Evolutionary conservation across 495 filamentous ascomycete genomes (phyloP), one percentile per base, ranked within the genome.

Genomic region (Lasiosphaeria miniovina): DNA sequence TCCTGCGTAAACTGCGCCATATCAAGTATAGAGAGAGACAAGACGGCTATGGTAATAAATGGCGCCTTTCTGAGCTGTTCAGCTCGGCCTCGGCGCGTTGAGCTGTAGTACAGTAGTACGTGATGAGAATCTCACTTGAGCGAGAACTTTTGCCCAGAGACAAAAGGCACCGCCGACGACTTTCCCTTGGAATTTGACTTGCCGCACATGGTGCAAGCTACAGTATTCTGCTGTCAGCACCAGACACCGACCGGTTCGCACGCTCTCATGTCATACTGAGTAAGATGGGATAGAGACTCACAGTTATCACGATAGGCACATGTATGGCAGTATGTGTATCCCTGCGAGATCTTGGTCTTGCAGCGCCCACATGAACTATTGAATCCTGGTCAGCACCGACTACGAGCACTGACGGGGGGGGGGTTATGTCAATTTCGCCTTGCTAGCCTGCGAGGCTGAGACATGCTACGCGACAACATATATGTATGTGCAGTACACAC

Each of bases 241-340:
- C 50, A 6, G n/a, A 34, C 12, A n/a, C 4, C 35, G 50, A 10
- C 32, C 6, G 12, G 24, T 24, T 24, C 24, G 24, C 24, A 24
- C 24, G 24, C 24, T 24, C 24, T 8, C 3, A 34, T 10, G 31
- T 11, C 17, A 9, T 34, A 52, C 6, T 10, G 10, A 34, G 49
- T 8, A 34, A 11, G n/a, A 12, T 36, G 36, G 34, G 12, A 8
- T 7, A 12, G 10, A 34, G 12, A 73, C 76, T 61, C 69, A 88
- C 85, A 78, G 69, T 88, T 83, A 58, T 75, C 75, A 63, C 84
- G 81, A 72, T 87, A 90, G 9, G 87, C 86, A 67, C 87, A 90
- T 49, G 79, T 76, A 61, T 88, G 84, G 61, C 87, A 90, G 61
- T 70, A 84, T 54, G 79, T 84, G 65, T 76, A 78, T 38, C 87